Percentiles rank a stretch among this genome's conserved stretches.
Evolutionary conservation across 176 grass and related monocot genomes (phyloP).

Genomic region (Phragmites australis): DNA sequence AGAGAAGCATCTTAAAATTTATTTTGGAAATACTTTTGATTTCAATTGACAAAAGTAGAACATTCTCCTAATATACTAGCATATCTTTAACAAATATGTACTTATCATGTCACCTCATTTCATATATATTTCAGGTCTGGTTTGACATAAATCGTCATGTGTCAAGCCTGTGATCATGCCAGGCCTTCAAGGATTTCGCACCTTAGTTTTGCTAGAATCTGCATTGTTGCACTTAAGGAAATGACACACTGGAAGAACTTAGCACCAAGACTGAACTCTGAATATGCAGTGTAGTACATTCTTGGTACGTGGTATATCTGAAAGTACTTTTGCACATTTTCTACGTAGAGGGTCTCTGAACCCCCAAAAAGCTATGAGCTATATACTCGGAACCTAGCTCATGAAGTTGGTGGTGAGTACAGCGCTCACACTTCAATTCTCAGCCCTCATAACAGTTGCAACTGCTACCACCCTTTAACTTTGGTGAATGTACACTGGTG

Average conservation of each 20-base stretch:
- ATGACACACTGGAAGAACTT: not conserved
- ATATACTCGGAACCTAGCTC: not conserved
- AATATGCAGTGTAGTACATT: not conserved
- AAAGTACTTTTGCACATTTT: not conserved
- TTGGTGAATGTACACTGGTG: not conserved
- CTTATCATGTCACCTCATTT: constrained; percentile 4
- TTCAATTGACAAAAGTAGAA: no score
- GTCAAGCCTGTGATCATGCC: not conserved
- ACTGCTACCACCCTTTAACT: not conserved
- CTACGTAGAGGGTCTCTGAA: not conserved
- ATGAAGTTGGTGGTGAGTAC: not conserved
- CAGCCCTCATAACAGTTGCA: not conserved
- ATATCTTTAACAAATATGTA: not conserved
- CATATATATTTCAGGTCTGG: not conserved
- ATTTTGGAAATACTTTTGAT: no score
- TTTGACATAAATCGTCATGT: not conserved
- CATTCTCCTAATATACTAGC: not conserved
- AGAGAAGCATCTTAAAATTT: no score
- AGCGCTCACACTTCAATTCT: not conserved
- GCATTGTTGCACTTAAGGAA: not conserved
- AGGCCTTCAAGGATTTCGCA: not conserved
- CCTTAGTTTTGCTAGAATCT: not conserved
- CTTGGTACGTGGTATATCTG: not conserved
- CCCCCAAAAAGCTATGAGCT: not conserved
- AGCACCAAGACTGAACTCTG: not conserved